These are phyloP conservation scores for Backusella mclennaniae DNA, from an alignment of 192 early-diverging fungal species.

Conservation along the genomic window DNA sequence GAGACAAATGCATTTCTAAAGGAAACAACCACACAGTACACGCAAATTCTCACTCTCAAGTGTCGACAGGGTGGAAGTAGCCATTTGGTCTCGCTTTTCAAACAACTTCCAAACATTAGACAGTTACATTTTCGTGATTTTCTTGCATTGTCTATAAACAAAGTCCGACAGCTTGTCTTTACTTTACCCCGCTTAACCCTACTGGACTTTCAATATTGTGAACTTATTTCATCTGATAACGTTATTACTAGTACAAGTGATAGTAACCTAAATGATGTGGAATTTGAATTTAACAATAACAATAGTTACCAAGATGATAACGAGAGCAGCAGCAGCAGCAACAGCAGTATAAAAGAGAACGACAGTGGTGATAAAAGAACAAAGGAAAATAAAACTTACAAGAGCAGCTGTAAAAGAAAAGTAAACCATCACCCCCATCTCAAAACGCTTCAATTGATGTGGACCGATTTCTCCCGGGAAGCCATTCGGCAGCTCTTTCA, in stretches of 20 bases:
- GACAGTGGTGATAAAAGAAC: not conserved
- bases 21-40: not conserved
- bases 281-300: not conserved
- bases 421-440: not conserved
- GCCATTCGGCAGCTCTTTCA: constrained; percentile 2
- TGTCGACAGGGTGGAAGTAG: constrained; percentile 3
- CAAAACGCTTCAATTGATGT: not conserved
- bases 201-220: constrained; percentile 2
- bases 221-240: not conserved
- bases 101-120: constrained; percentile 1
- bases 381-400: not conserved
- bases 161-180: not conserved
- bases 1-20: not conserved
- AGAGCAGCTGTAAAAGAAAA: not conserved
- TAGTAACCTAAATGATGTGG: not conserved
- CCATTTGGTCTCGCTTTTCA: not conserved
- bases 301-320: not conserved
- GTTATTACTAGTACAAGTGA: not conserved
- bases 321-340: not conserved
- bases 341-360: not conserved
- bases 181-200: not conserved
- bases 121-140: constrained; percentile 12
- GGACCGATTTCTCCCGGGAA: constrained; percentile 14
- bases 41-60: constrained; percentile 5
- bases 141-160: constrained; percentile 4